A percentile compares a stretch with the other conserved stretches of the same genome.
phyloP scores from a whole-genome alignment of 1,284 basidiomycete genomes.

The Malassezia sympodialis region DNA sequence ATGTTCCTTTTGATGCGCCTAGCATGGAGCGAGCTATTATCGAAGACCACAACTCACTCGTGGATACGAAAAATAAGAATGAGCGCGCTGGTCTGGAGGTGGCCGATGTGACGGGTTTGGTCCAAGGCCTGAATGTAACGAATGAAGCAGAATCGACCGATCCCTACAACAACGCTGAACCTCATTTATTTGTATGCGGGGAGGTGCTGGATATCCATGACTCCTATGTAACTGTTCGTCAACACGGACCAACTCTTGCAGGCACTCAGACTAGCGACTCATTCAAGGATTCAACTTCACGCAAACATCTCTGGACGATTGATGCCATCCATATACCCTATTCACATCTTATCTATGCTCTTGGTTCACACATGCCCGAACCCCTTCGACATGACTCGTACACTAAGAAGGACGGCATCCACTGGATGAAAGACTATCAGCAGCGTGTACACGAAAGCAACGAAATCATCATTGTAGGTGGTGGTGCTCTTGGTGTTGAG shows the following conservation, averaged over 20 bases:
- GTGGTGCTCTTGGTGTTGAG: constrained; percentile 46
- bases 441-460: constrained; percentile 27
- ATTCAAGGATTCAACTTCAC: neutral
- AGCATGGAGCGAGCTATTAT: constrained; percentile 6
- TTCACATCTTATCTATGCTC: constrained; percentile 44
- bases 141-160: constrained; percentile 2
- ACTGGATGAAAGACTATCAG: constrained; percentile 39
- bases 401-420: constrained; percentile 32
- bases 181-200: constrained; percentile 41
- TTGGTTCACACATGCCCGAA: constrained; percentile 45
- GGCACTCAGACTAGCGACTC: neutral
- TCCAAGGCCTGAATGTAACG: neutral
- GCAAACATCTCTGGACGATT: constrained; percentile 40
- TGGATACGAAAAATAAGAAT: neutral
- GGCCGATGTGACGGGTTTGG: neutral
- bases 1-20: neutral
- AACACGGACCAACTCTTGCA: constrained; percentile 11
- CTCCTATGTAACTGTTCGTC: constrained; percentile 31
- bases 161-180: constrained; percentile 17
- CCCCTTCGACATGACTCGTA: constrained; percentile 40
- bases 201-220: constrained; percentile 35
- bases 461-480: constrained; percentile 43
- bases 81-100: neutral
- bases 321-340: constrained; percentile 42
- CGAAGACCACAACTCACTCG: constrained; percentile 1